Evolutionary conservation across 1,284 basidiomycete genomes (phyloP).

Genomic region (Cryptococcus maquisensis): DNA sequence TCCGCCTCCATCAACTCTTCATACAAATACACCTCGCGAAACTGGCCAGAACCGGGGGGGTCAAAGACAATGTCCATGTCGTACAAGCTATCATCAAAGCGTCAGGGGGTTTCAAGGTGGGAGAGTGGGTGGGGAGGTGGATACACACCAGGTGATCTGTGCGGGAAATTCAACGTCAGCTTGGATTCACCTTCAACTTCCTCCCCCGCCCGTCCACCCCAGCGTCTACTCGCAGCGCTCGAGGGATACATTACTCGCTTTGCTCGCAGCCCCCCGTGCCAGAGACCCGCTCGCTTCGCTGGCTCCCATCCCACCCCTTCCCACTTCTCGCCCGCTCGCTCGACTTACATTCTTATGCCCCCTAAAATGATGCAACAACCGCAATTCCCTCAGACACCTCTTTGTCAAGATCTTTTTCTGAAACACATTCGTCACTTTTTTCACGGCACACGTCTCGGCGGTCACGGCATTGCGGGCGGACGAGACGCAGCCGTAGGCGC

Average conservation of each 20-base stretch:
- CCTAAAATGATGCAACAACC: conserved; percentile 90
- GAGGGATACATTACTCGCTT: no score
- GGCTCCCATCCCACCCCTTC: not conserved
- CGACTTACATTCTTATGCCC: conserved; percentile 85
- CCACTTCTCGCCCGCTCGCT: not conserved
- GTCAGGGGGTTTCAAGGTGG: not conserved
- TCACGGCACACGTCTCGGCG: conserved; percentile 74
- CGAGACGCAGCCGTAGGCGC: conserved; percentile 88
- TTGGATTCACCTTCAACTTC: no score
- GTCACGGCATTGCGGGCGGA: conserved; percentile 77
- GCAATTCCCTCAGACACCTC: conserved; percentile 87
- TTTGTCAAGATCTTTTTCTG: conserved; percentile 92
- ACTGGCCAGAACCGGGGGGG: conserved; percentile 68
- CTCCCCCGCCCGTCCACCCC: no score
- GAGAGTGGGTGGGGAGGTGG: not conserved
- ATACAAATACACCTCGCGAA: conserved; percentile 93
- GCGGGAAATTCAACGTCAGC: not conserved
- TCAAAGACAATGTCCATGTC: conserved; percentile 96
- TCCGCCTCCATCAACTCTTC: conserved; percentile 99
- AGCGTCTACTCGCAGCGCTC: no score
- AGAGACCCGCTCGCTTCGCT: conserved; percentile 54
- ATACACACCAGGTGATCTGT: conserved; percentile 44
- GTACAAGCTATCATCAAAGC: conserved; percentile 59
- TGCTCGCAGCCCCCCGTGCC: conserved; percentile 52
- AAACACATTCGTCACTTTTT: conserved; percentile 87